These are phyloP conservation scores for Nannochloropsis oceanica DNA, from an alignment of 108 stramenopile species.

Conservation along the genomic window DNA sequence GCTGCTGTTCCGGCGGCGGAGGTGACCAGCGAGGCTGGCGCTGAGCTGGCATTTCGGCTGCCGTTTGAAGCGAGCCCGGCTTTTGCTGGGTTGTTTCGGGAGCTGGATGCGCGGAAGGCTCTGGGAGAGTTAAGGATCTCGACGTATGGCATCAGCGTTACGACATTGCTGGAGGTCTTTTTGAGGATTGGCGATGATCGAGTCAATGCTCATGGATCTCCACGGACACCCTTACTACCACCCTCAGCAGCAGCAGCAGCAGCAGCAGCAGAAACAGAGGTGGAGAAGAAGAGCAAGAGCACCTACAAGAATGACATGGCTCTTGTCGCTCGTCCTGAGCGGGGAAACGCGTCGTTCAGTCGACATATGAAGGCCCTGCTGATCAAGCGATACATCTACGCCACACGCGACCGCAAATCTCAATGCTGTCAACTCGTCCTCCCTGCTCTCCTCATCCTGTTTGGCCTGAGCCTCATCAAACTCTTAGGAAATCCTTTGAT, in stretches of 20 bases:
- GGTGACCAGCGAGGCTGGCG: slow-evolving; percentile 64
- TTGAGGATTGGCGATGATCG: not conserved
- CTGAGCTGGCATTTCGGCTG: slow-evolving; percentile 72
- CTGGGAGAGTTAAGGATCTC: slow-evolving; percentile 33
- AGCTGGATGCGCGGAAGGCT: slow-evolving; percentile 49
- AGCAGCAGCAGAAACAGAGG: not conserved
- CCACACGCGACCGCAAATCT: slow-evolving; percentile 29
- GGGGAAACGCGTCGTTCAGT: not conserved
- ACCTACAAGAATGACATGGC: not conserved
- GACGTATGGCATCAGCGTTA: slow-evolving; percentile 82
- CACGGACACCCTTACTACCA: not conserved
- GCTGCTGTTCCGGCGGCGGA: slow-evolving; percentile 48
- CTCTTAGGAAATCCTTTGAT: not conserved
- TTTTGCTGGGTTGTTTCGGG: slow-evolving; percentile 64
- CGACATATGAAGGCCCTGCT: slow-evolving; percentile 40
- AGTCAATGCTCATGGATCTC: not conserved
- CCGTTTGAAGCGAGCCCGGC: slow-evolving; percentile 53
- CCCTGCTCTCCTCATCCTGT: slow-evolving; percentile 31
- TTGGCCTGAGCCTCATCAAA: slow-evolving; percentile 32
- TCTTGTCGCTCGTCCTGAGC: not conserved
- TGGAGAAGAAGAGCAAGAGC: not conserved
- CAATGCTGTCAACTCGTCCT: slow-evolving; percentile 35
- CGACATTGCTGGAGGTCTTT: slow-evolving; percentile 87
- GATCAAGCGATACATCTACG: slow-evolving; percentile 31
- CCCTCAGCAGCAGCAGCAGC: not conserved